Conservation (phyloP, 2,329 filamentous ascomycete species). For the Harringtonia lauricola region DNA sequence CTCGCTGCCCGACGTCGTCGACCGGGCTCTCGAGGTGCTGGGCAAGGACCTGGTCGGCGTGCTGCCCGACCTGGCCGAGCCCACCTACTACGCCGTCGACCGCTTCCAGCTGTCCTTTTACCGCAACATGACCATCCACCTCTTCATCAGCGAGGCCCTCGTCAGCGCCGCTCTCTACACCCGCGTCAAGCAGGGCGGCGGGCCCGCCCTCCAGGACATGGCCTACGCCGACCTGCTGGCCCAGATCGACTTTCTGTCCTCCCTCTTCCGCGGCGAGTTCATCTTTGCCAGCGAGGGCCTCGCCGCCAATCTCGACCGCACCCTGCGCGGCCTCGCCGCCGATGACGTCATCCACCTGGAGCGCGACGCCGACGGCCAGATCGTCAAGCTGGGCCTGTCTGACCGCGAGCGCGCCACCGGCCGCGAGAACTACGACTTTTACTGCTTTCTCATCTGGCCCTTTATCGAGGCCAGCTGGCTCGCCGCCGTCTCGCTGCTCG, state of each 20-base stretch:
- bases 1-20: conserved; percentile 70
- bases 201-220: conserved; percentile 68
- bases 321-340: conserved; percentile 62
- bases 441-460: conserved; percentile 97
- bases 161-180: conserved; percentile 88
- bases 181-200: conserved; percentile 82
- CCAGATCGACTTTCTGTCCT: conserved; percentile 83
- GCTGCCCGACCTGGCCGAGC: conserved; percentile 70
- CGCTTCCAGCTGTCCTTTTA: conserved; percentile 97
- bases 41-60: conserved; percentile 80
- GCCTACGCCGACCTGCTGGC: conserved; percentile 59
- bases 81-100: conserved; percentile 90
- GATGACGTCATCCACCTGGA: conserved; percentile 67
- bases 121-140: conserved; percentile 97
- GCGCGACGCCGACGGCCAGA: conserved; percentile 37
- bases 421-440: conserved; percentile 94
- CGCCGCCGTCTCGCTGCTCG: conserved; percentile 77
- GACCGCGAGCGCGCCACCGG: conserved; percentile 66
- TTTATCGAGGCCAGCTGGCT: conserved; percentile 95
- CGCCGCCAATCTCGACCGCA: conserved; percentile 67
- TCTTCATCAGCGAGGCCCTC: conserved; percentile 89
- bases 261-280: conserved; percentile 91
- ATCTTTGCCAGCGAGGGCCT: conserved; percentile 89
- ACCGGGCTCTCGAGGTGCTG: conserved; percentile 82
- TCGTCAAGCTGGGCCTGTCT: conserved; percentile 63